Conservation (phyloP, 2,329 filamentous ascomycete genomes). For the Periconia digitata region DNA sequence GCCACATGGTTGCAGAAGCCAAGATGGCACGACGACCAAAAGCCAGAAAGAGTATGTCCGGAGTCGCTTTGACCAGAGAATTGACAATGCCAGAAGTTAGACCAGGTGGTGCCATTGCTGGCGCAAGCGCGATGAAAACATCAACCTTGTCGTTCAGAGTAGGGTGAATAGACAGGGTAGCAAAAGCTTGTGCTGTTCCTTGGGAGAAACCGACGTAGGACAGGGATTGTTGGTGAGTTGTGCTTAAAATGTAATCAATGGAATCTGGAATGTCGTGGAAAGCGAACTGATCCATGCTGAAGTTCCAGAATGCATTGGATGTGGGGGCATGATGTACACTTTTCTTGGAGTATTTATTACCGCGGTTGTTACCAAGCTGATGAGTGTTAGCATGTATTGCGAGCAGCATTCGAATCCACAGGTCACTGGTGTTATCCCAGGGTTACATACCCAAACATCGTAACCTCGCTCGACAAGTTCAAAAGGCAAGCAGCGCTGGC, state of each 20-base stretch:
- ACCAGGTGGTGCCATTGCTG: constrained; percentile 93
- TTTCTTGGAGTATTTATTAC: constrained; percentile 99
- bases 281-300: constrained; percentile 97
- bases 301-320: constrained; percentile 86
- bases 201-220: constrained; percentile 98
- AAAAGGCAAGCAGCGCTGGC: constrained; percentile 84
- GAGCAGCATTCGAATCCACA: neutral
- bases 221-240: constrained; percentile 78
- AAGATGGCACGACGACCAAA: constrained; percentile 92
- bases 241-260: constrained; percentile 85
- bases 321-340: constrained; percentile 74
- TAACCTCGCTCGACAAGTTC: constrained; percentile 86
- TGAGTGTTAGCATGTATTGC: constrained; percentile 19
- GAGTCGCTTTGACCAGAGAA: constrained; percentile 89
- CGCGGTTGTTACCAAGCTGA: constrained; percentile 91
- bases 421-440: neutral
- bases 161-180: constrained; percentile 87
- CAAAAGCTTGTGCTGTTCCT: constrained; percentile 95
- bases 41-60: constrained; percentile 86
- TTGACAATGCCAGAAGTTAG: constrained; percentile 89
- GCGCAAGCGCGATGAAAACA: constrained; percentile 92
- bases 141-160: constrained; percentile 90
- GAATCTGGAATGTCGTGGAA: constrained; percentile 96
- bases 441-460: constrained; percentile 81
- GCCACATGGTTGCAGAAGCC: constrained; percentile 94